phyloP scores from a whole-genome alignment of 345 rosid species.

The Viola odorata region DNA sequence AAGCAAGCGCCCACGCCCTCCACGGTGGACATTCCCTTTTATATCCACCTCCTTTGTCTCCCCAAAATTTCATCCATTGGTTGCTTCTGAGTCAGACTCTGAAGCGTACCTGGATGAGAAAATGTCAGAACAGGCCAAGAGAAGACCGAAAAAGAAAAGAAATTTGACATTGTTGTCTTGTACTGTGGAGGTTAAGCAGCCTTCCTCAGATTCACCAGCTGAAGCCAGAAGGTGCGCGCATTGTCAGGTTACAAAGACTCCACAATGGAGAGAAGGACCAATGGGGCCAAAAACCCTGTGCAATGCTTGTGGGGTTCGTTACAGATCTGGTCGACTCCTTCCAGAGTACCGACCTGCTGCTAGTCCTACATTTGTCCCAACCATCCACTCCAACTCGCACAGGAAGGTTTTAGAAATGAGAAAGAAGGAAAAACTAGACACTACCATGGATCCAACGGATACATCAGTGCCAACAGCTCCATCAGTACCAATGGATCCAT shows the following conservation, averaged over 20 bases:
- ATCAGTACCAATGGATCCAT: not conserved
- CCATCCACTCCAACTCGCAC: conserved; percentile 72
- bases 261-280: conserved; percentile 98
- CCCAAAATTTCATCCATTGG: conserved; percentile 4
- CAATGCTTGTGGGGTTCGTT: conserved; percentile 92
- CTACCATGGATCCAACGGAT: not conserved
- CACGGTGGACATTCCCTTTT: conserved; percentile 9
- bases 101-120: conserved; percentile 7
- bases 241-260: conserved; percentile 71
- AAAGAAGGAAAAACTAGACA: conserved; percentile 29
- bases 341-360: conserved; percentile 91
- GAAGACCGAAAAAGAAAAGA: conserved; percentile 28
- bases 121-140: conserved; percentile 7
- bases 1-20: conserved; percentile 59
- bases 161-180: conserved; percentile 23
- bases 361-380: conserved; percentile 69
- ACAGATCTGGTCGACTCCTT: conserved; percentile 77
- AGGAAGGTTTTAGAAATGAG: conserved; percentile 80
- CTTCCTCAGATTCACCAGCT: conserved; percentile 15
- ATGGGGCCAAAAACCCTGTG: conserved; percentile 88
- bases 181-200: conserved; percentile 20
- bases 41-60: conserved; percentile 1
- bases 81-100: conserved; percentile 13
- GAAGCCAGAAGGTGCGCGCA: conserved; percentile 56
- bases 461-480: conserved; percentile 5